Base-by-base conservation (phyloP, 2,329 filamentous ascomycete genomes). In the Botryotinia globosa region DNA sequence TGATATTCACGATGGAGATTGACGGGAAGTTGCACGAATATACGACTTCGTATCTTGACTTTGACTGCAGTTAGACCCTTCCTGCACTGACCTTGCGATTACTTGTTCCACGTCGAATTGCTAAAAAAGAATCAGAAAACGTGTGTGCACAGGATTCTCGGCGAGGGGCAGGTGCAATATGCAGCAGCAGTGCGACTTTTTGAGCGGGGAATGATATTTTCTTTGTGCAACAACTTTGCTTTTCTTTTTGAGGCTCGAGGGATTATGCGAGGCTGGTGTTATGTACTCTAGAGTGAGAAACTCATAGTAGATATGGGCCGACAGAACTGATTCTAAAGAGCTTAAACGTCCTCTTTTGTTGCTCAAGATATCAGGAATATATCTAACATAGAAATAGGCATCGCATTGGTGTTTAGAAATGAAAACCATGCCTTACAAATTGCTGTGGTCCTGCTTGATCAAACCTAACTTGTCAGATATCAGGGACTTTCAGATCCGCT, bases 401-500 rank as follows among this genome's bases (percentile, higher is more conserved):
- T 56, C 14, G n/a, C 2, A 32, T 8, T 32, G 12, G 25, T 29
- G 14, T 29, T 18, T 18, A 14, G 14, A 4, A 29, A 18, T 29
- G n/a, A 9, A 9, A 32, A 9, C 4, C 14, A 56, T 56, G 7
- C 1, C 29, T 56, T 14, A 18, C 3, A 18, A 29, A 16, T 3
- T n/a, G 3, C 29, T 8, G 3, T 9, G 18, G 7, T 29, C 14
- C 18, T 29, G 7, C 51, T 29, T 18, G n/a, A 16, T 16, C 48
- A 29, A 29, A 18, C 3, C 18, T 8, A 29, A 18, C 3, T 29
- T 8, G 1, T 29, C 18, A 18, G 0, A 56, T 29, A 8, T 32
- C 3, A 1, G 14, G 3, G n/a, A 16, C 3, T 18, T 18, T 0
- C 4, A 9, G 7, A 56, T 29, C 3, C 8, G 2, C 6, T 18